Percentiles rank a stretch among this genome's conserved stretches.
phyloP scores from a whole-genome alignment of 2,329 filamentous ascomycete species.

The Trichoderma breve region DNA sequence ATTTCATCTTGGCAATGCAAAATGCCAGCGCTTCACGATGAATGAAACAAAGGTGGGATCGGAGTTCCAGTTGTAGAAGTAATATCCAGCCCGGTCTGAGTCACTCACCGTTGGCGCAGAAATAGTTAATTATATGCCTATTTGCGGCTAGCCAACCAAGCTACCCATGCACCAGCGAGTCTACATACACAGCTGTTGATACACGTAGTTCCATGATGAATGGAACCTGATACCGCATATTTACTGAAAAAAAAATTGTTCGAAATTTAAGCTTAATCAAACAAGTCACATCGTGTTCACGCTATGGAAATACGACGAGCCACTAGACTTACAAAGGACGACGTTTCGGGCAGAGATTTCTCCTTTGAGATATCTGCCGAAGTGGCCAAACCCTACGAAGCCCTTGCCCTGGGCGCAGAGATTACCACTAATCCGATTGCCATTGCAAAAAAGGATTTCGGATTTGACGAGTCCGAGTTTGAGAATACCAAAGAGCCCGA shows the following conservation, averaged over 20 bases:
- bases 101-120: slow-evolving; percentile 1
- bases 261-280: background rate
- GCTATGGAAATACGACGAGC: slow-evolving; percentile 18
- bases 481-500: background rate
- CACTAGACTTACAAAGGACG: slow-evolving; percentile 1
- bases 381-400: slow-evolving; percentile 21
- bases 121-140: slow-evolving; percentile 6
- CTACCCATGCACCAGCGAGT: background rate
- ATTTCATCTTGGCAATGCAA: background rate
- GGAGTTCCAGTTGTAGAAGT: background rate
- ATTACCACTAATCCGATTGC: slow-evolving; percentile 10
- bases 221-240: background rate
- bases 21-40: background rate
- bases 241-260: background rate
- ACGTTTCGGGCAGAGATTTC: slow-evolving; percentile 21
- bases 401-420: slow-evolving; percentile 11
- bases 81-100: background rate
- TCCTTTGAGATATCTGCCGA: slow-evolving; percentile 21
- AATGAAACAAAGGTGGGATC: background rate
- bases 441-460: background rate
- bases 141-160: background rate
- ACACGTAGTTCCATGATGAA: background rate
- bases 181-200: background rate
- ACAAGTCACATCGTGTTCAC: background rate
- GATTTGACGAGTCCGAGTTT: slow-evolving; percentile 14